Evolutionary conservation across 192 early-diverging fungal species (phyloP).

Genomic region (Backusella tarrabulga): DNA sequence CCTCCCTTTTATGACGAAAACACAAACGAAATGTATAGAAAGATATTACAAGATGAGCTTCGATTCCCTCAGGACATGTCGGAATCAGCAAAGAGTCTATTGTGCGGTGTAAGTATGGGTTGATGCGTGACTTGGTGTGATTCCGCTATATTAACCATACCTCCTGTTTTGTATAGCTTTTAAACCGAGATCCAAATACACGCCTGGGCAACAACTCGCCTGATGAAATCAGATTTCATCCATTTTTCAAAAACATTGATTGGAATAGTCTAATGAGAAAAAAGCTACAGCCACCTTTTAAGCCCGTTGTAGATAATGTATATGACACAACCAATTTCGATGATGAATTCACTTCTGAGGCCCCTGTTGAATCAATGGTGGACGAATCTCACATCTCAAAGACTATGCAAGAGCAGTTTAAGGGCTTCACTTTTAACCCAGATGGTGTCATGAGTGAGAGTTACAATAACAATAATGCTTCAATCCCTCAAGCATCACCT

Average conservation of each 20-base stretch:
- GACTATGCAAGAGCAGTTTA: constrained; percentile 91
- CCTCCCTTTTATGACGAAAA: constrained; percentile 96
- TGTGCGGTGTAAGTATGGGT: constrained; percentile 47
- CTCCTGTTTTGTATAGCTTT: constrained; percentile 40
- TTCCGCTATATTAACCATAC: not conserved
- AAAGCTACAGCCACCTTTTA: constrained; percentile 91
- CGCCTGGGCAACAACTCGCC: constrained; percentile 86
- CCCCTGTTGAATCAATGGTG: constrained; percentile 82
- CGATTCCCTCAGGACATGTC: constrained; percentile 76
- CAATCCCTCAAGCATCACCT: not conserved
- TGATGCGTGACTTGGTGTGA: not conserved
- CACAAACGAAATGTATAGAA: constrained; percentile 92
- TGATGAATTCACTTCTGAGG: constrained; percentile 92
- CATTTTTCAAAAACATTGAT: constrained; percentile 89
- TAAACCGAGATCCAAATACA: constrained; percentile 77
- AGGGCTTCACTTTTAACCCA: constrained; percentile 86
- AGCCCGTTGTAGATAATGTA: constrained; percentile 83
- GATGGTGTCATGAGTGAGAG: constrained; percentile 65
- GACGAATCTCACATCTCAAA: constrained; percentile 80
- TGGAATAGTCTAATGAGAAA: constrained; percentile 87
- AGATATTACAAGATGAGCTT: constrained; percentile 90
- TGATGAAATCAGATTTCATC: constrained; percentile 91
- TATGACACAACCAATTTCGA: constrained; percentile 98
- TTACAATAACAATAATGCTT: constrained; percentile 9
- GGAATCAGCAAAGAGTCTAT: constrained; percentile 62